Evolutionary conservation across 1,284 basidiomycete species (phyloP).

Genomic region (Inonotus hispidus): DNA sequence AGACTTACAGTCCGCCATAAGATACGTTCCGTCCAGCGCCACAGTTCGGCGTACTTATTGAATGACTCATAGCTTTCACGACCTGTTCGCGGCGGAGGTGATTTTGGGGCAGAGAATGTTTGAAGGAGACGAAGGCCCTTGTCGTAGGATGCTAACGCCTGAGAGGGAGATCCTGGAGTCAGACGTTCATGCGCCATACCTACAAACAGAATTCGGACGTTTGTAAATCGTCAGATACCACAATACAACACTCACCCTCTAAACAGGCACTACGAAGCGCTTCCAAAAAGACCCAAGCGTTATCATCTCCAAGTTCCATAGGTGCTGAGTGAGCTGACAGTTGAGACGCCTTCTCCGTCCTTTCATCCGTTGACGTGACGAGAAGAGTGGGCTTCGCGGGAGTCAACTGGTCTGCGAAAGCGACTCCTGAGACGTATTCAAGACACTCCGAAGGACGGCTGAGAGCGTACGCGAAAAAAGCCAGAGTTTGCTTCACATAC

Average conservation of each 20-base stretch:
- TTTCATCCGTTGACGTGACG: conserved; percentile 31
- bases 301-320: conserved; percentile 54
- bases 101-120: conserved; percentile 28
- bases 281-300: conserved; percentile 61
- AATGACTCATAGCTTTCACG: conserved; percentile 47
- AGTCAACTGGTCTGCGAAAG: conserved; percentile 41
- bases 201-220: conserved; percentile 10
- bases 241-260: conserved; percentile 45
- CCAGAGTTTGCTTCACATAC: conserved; percentile 59
- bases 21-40: conserved; percentile 73
- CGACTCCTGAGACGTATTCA: conserved; percentile 47
- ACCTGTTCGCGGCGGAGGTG: conserved; percentile 28
- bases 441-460: conserved; percentile 62
- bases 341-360: conserved; percentile 40
- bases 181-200: conserved; percentile 28
- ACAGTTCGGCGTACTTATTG: conserved; percentile 61
- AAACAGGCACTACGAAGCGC: conserved; percentile 61
- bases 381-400: conserved; percentile 44
- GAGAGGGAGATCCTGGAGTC: conserved; percentile 18
- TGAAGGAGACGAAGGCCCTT: conserved; percentile 43
- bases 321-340: conserved; percentile 30
- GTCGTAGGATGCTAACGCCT: conserved; percentile 29
- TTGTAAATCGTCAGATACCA: not conserved
- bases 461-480: conserved; percentile 75
- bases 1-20: conserved; percentile 64